Conservation (phyloP, 768 basidiomycete species). For the Hydnomerulius pinastri region DNA sequence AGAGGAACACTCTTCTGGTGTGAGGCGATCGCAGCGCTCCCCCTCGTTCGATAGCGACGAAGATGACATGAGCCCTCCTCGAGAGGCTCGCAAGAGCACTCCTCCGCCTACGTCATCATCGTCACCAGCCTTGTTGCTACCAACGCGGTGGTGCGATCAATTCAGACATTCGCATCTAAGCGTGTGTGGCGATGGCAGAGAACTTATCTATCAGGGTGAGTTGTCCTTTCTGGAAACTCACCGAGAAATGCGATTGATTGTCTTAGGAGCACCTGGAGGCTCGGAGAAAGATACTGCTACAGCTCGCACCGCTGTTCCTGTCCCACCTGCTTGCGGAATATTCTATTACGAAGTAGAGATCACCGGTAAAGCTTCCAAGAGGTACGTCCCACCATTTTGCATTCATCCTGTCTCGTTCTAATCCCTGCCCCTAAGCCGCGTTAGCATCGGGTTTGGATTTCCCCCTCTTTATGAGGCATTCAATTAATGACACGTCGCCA, state of each 20-base stretch:
- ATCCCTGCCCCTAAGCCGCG: slow-evolving; percentile 50
- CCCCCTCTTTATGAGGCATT: background rate
- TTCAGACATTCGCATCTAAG: slow-evolving; percentile 58
- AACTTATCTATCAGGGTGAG: slow-evolving; percentile 70
- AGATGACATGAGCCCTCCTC: slow-evolving; percentile 58
- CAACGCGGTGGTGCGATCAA: slow-evolving; percentile 79
- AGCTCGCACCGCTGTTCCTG: slow-evolving; percentile 72
- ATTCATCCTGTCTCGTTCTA: slow-evolving; percentile 12
- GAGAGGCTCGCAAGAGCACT: slow-evolving; percentile 34
- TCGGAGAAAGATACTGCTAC: slow-evolving; percentile 85
- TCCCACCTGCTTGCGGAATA: slow-evolving; percentile 86
- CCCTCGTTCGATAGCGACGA: slow-evolving; percentile 65
- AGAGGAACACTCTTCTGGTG: slow-evolving; percentile 15
- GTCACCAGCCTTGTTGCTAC: slow-evolving; percentile 55
- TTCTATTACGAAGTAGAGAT: slow-evolving; percentile 95
- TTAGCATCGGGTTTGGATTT: slow-evolving; percentile 72
- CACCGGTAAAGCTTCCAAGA: slow-evolving; percentile 74
- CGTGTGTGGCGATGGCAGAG: slow-evolving; percentile 71
- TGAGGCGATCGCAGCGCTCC: slow-evolving; percentile 35
- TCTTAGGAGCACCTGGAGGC: slow-evolving; percentile 50
- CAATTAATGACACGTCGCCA: slow-evolving; percentile 13
- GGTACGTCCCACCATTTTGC: slow-evolving; percentile 46
- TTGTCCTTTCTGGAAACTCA: slow-evolving; percentile 3
- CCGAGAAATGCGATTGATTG: slow-evolving; percentile 4
- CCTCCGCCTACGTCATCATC: slow-evolving; percentile 20